Conservation (phyloP, 352 stramenopile species). For the Phytophthora fragariae region DNA sequence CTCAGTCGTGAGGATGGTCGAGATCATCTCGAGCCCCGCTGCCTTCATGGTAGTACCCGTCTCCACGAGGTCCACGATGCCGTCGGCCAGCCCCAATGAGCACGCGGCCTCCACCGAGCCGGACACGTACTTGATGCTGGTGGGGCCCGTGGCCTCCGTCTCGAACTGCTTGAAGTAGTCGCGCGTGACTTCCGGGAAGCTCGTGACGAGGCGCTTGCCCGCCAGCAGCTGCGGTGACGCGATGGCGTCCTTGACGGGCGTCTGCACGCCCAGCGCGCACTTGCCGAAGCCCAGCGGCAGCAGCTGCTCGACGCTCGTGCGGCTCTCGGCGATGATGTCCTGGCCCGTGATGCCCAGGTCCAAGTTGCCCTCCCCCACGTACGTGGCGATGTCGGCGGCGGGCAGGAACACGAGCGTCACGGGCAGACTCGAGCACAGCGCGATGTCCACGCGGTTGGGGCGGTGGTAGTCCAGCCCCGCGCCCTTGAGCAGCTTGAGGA, state of each 20-base stretch:
- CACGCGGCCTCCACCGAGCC: slow-evolving; percentile 98
- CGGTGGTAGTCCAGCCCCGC: slow-evolving; percentile 96
- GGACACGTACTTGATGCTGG: slow-evolving; percentile 97
- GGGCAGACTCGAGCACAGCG: slow-evolving; percentile 93
- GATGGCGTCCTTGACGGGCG: slow-evolving; percentile 90
- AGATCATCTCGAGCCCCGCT: slow-evolving; percentile 95
- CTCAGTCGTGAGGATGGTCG: slow-evolving; percentile 93
- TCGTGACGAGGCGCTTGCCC: slow-evolving; percentile 98
- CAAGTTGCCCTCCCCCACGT: slow-evolving; percentile 97
- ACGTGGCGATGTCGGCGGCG: slow-evolving; percentile 97
- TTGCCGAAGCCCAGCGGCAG: slow-evolving; percentile 97
- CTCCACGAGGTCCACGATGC: slow-evolving; percentile 99
- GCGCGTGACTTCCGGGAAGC: slow-evolving; percentile 94
- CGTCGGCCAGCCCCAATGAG: slow-evolving; percentile 97
- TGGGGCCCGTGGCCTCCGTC: slow-evolving; percentile 51
- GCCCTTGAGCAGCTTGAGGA: slow-evolving; percentile 95
- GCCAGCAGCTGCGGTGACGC: slow-evolving; percentile 85
- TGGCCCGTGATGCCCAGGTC: slow-evolving; percentile 98
- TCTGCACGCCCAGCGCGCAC: slow-evolving; percentile 96
- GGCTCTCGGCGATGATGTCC: slow-evolving; percentile 94
- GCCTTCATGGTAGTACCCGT: slow-evolving; percentile 99
- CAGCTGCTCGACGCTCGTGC: slow-evolving; percentile 92
- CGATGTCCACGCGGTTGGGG: slow-evolving; percentile 92
- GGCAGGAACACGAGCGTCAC: slow-evolving; percentile 98
- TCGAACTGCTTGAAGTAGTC: slow-evolving; percentile 96